These are phyloP conservation scores for Hypomontagnella submonticulosa DNA, from an alignment of 495 filamentous ascomycete genomes.

Conservation along the genomic window DNA sequence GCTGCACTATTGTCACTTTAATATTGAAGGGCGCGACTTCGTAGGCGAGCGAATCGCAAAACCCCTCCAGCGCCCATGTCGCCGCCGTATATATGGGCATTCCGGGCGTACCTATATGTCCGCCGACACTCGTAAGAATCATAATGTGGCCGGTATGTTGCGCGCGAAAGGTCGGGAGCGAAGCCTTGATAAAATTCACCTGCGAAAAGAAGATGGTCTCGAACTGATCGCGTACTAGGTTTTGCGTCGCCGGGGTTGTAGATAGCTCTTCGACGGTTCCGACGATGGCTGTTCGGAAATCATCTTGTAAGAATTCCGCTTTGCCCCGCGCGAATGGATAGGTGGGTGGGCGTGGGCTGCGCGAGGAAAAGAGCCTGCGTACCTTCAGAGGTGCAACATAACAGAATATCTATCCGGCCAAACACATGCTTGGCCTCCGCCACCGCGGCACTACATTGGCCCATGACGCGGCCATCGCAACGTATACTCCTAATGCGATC, in stretches of 20 bases:
- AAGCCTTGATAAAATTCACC: conserved; percentile 93
- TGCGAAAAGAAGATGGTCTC: conserved; percentile 94
- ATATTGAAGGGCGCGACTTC: conserved; percentile 98
- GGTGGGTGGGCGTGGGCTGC: conserved; percentile 7
- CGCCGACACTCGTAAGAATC: conserved; percentile 87
- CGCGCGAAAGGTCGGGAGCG: conserved; percentile 80
- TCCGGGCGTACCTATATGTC: conserved; percentile 91
- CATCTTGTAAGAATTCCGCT: conserved; percentile 31
- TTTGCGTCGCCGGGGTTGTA: conserved; percentile 74
- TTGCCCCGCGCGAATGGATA: conserved; percentile 15
- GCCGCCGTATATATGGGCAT: conserved; percentile 91
- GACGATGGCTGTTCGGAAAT: conserved; percentile 70
- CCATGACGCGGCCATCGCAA: conserved; percentile 67
- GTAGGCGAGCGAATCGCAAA: conserved; percentile 95
- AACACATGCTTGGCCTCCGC: conserved; percentile 86
- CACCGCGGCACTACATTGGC: conserved; percentile 79
- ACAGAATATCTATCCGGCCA: conserved; percentile 86
- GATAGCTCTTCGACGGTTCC: conserved; percentile 93
- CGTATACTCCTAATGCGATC: conserved; percentile 65
- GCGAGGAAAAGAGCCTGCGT: conserved; percentile 36
- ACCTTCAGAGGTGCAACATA: conserved; percentile 90
- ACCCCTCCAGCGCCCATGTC: conserved; percentile 97
- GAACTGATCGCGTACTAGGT: conserved; percentile 88
- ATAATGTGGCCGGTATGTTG: conserved; percentile 89
- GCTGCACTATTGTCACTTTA: conserved; percentile 94